Conservation (phyloP, 2,329 filamentous ascomycete genomes). For the Sclerotinia nivalis region DNA sequence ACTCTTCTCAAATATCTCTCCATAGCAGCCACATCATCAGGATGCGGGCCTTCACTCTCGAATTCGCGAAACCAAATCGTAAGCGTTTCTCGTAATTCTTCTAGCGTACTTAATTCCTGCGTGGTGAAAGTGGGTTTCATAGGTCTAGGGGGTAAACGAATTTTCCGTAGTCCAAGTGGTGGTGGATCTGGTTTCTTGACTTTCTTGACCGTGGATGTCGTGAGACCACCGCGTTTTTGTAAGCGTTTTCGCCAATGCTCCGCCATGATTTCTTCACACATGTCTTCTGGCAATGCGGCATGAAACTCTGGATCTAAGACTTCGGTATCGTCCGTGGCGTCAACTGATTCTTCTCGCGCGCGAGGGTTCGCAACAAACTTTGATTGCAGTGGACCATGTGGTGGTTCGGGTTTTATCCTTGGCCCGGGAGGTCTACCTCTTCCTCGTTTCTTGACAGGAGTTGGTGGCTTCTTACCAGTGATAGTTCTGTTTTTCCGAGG, state of each 20-base stretch:
- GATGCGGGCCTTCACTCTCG: conserved; percentile 71
- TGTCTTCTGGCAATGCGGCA: conserved; percentile 77
- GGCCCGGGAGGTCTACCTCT: conserved; percentile 45
- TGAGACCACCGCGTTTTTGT: conserved; percentile 50
- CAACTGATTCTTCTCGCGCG: conserved; percentile 52
- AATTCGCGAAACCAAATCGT: conserved; percentile 76
- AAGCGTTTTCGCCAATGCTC: conserved; percentile 67
- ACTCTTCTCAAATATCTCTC: conserved; percentile 72
- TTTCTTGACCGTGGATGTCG: conserved; percentile 32
- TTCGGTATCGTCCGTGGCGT: conserved; percentile 66
- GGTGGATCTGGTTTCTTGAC: conserved; percentile 30
- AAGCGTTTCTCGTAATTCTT: conserved; percentile 73
- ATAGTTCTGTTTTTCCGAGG: conserved; percentile 55
- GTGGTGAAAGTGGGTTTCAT: conserved; percentile 63
- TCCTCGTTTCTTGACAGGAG: conserved; percentile 67
- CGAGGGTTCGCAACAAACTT: conserved; percentile 10
- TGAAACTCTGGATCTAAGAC: conserved; percentile 63
- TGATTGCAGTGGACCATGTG: conserved; percentile 20
- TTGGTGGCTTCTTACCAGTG: conserved; percentile 31
- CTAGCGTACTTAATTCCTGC: conserved; percentile 52
- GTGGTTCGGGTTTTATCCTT: conserved; percentile 3
- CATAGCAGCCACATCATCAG: conserved; percentile 74
- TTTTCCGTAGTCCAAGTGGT: conserved; percentile 37
- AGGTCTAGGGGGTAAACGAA: conserved; percentile 51
- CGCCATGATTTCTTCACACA: conserved; percentile 74